These are phyloP conservation scores for Nitzschia putrida DNA, from an alignment of 108 stramenopile genomes.

Conservation along the genomic window DNA sequence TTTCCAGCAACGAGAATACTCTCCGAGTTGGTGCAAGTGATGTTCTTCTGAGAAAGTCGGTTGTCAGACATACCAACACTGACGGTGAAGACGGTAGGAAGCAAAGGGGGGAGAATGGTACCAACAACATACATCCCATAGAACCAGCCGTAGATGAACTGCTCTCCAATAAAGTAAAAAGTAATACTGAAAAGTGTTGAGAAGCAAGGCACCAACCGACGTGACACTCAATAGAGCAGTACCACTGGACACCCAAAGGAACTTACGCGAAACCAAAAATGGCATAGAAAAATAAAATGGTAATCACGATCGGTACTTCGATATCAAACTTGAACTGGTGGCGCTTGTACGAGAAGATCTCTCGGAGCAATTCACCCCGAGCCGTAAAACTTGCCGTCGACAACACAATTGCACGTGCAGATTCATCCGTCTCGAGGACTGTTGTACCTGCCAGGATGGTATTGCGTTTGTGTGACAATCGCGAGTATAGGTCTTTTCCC, in stretches of 20 bases:
- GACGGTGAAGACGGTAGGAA: constrained; percentile 72
- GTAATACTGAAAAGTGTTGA: constrained; percentile 17
- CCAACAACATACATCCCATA: constrained; percentile 54
- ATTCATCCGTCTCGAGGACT: constrained; percentile 47
- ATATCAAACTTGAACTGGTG: constrained; percentile 71
- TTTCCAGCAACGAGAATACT: constrained; percentile 82
- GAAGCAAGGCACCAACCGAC: too few species aligned
- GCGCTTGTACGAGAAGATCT: constrained; percentile 63
- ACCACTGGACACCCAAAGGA: too few species aligned
- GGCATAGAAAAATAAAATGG: constrained; percentile 50
- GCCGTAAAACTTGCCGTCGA: constrained; percentile 64
- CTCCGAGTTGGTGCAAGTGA: constrained; percentile 69
- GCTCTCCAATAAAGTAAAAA: constrained; percentile 42
- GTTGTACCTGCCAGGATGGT: constrained; percentile 69
- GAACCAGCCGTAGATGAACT: constrained; percentile 55
- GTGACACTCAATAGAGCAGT: too few species aligned
- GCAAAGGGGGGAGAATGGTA: constrained; percentile 52
- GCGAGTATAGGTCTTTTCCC: constrained; percentile 24
- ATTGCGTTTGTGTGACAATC: constrained; percentile 40
- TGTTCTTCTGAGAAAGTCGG: constrained; percentile 52
- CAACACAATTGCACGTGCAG: constrained; percentile 48
- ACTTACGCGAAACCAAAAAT: constrained; percentile 38
- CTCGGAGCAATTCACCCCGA: constrained; percentile 59
- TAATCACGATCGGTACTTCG: constrained; percentile 58
- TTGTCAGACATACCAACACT: constrained; percentile 62